These are phyloP conservation scores for Logfia minima DNA, from an alignment of 129 eudicot genomes.

Conservation along the genomic window DNA sequence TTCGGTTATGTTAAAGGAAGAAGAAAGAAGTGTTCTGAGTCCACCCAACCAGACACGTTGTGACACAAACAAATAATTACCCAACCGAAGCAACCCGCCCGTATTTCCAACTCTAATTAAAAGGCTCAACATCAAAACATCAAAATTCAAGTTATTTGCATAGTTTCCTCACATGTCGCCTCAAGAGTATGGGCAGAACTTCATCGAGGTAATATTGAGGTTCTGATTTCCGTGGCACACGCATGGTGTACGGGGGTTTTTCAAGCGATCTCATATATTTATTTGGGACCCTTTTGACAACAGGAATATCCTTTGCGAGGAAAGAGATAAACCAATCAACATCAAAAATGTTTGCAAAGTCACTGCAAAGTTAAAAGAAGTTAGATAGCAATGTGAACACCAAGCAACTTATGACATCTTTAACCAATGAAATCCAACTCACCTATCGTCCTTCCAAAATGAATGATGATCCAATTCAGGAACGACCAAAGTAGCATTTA, in stretches of 20 bases:
- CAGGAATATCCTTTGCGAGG: constrained; percentile 77
- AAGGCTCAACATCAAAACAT: constrained; percentile 2
- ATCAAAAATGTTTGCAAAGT: constrained; percentile 81
- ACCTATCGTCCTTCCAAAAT: constrained; percentile 96
- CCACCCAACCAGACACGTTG: background rate
- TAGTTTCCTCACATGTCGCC: constrained; percentile 75
- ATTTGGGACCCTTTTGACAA: constrained; percentile 85
- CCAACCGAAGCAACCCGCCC: background rate
- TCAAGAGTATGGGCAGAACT: constrained; percentile 79
- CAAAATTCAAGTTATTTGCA: constrained; percentile 9
- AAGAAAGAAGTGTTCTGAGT: background rate
- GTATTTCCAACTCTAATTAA: background rate
- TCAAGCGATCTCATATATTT: constrained; percentile 88
- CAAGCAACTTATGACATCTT: constrained; percentile 11
- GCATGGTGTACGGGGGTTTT: constrained; percentile 92
- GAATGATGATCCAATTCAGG: constrained; percentile 93
- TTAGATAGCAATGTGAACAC: constrained; percentile 19
- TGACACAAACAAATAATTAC: background rate
- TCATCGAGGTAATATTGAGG: constrained; percentile 83
- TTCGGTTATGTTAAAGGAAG: background rate
- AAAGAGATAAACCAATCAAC: constrained; percentile 86
- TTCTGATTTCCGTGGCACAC: constrained; percentile 91
- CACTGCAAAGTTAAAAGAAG: constrained; percentile 52
- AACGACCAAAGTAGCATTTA: constrained; percentile 88
- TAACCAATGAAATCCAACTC: constrained; percentile 29